These are phyloP conservation scores for Hypoxylon sp. DNA, from an alignment of 2,329 filamentous ascomycete species.

Conservation along the genomic window DNA sequence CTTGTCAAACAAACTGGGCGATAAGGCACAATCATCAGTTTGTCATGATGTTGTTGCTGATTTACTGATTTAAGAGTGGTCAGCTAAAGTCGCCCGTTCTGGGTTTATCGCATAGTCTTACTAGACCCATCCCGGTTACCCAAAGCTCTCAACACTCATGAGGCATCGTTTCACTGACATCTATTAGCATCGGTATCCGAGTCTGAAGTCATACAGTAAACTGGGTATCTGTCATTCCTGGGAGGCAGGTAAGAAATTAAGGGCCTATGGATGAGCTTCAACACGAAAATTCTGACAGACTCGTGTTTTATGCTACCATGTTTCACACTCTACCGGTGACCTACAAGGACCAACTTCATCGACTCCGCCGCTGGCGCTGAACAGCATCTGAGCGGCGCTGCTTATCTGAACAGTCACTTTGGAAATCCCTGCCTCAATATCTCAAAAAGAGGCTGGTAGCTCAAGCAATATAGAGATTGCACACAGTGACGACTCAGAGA, in stretches of 20 bases:
- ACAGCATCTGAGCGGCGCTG: neutral
- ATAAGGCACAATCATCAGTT: neutral
- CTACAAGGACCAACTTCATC: slow-evolving; percentile 15
- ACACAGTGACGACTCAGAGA: slow-evolving; percentile 18
- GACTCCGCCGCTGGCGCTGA: neutral
- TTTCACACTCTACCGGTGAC: neutral
- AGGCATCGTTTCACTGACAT: slow-evolving; percentile 4
- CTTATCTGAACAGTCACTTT: slow-evolving; percentile 1
- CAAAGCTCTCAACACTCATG: neutral
- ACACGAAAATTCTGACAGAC: neutral
- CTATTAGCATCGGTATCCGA: slow-evolving; percentile 17
- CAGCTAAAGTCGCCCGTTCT: neutral
- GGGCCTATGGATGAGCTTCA: neutral
- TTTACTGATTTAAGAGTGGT: neutral
- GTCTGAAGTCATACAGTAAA: slow-evolving; percentile 1
- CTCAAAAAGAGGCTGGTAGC: neutral
- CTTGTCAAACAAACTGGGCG: neutral
- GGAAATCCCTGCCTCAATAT: slow-evolving; percentile 7
- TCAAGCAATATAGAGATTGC: slow-evolving; percentile 14
- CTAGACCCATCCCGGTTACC: neutral
- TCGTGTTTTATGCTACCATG: slow-evolving; percentile 2
- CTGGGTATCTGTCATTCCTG: neutral
- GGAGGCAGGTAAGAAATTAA: neutral
- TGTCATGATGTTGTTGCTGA: slow-evolving; percentile 1
- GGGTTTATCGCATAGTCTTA: neutral